Percentiles rank a stretch among this genome's conserved stretches.
Evolutionary conservation across 148 eudicot species (phyloP).

Genomic region (Rhododendron henanense): DNA sequence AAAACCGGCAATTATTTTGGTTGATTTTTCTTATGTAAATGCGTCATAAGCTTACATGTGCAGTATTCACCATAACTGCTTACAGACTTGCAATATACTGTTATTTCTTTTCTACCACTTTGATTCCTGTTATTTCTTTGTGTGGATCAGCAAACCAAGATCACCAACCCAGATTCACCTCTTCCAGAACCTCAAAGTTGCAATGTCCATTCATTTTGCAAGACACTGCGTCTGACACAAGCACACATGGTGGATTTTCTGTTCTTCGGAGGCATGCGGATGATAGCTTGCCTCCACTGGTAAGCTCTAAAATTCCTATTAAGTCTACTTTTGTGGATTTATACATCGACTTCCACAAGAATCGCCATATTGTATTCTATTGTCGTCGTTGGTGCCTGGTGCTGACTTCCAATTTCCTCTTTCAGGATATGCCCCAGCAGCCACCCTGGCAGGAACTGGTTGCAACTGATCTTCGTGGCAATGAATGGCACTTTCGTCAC

Average conservation of each 20-base stretch:
- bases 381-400: background rate
- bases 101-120: background rate
- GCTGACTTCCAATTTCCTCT: slow-evolving; percentile 14
- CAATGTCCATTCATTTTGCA: slow-evolving; percentile 89
- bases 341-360: background rate
- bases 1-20: background rate
- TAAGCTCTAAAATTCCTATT: slow-evolving; percentile 20
- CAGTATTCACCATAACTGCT: background rate
- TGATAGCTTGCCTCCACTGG: slow-evolving; percentile 92
- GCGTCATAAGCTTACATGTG: background rate
- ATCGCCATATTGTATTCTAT: background rate
- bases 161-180: slow-evolving; percentile 71
- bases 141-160: slow-evolving; percentile 64
- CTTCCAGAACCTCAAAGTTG: slow-evolving; percentile 71
- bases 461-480: slow-evolving; percentile 78
- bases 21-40: background rate
- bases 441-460: slow-evolving; percentile 95
- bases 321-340: background rate
- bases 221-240: slow-evolving; percentile 92
- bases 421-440: slow-evolving; percentile 95
- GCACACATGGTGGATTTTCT: slow-evolving; percentile 98
- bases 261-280: slow-evolving; percentile 97
- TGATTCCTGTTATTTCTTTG: background rate
- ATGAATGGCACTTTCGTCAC: slow-evolving; percentile 94
- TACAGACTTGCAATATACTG: background rate